Base-by-base conservation (phyloP, 768 basidiomycete genomes). In the Solioccasus polychromus region DNA sequence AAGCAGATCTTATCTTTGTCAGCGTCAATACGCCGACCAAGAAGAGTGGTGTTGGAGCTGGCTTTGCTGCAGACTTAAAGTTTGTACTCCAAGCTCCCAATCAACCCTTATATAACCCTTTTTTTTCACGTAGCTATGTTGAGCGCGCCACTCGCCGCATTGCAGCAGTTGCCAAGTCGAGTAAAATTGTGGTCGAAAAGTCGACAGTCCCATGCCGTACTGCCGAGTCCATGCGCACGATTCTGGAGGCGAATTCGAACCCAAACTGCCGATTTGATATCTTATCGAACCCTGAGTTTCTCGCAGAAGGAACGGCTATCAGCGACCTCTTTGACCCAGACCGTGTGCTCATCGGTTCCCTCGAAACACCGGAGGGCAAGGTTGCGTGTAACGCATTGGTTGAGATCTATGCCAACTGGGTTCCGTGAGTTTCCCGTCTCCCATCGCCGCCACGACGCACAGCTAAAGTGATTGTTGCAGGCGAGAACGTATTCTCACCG, bases 1-100 rank as follows among this genome's bases (percentile, higher is more conserved):
- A 95, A 69, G 95, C 96, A 26, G 93, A 99, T 64, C 83, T 98
- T 53, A 95, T 98, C 71, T 98, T 98, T 65, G 95, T 98, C 63
- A 90, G 87, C 46, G 95, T 98, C 59, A 98, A 98, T 73, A 98
- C 96, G 8, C 96, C 96, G 17, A 99, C 96, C 44, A 99, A 99
- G 79, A 97, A 96, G 79, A 80, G 78, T 39, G 95, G 95, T 68
- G 88, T 99, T 39, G 96, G 96, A 60, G 94, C 94, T 50, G 96
- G 96, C 47, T 96, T 88, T 70, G 95, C 95, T 48, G 96, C 96
- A 50, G 96, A 99, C 73, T 83, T 99, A 63, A 96, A 96, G 95
- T 97, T 58, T 57, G 30, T 15, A 31, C 14, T 15, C 30, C 9
- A 12, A 12, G 5, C 5, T 15, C 14, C 14, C 30, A 12, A 5